phyloP scores from a whole-genome alignment of 306 rosid genomes.

The Cicer arietinum region DNA sequence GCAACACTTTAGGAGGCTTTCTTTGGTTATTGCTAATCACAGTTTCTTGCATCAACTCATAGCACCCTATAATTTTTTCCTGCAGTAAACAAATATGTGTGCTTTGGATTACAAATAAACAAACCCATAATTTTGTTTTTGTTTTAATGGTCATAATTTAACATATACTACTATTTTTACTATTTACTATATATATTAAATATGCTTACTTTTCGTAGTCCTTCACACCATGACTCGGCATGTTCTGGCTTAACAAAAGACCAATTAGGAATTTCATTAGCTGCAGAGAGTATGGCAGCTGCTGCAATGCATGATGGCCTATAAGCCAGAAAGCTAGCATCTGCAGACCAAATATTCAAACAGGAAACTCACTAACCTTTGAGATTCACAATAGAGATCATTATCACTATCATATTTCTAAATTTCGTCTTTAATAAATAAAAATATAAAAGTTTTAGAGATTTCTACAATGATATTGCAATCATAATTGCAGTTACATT shows the following conservation, averaged over 20 bases:
- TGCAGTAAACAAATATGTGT: constrained; percentile 49
- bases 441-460: too few relatives aligned
- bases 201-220: constrained; percentile 83
- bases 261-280: constrained; percentile 80
- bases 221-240: constrained; percentile 95
- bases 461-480: not conserved
- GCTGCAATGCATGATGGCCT: constrained; percentile 99
- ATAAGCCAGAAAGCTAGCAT: constrained; percentile 76
- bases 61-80: constrained; percentile 89
- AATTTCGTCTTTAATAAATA: not conserved
- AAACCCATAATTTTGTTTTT: not conserved
- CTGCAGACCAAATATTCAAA: constrained; percentile 56
- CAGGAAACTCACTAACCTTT: constrained; percentile 15
- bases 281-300: constrained; percentile 85
- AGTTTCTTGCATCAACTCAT: constrained; percentile 76
- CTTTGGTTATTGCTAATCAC: constrained; percentile 55
- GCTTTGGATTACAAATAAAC: constrained; percentile 9
- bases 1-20: constrained; percentile 59
- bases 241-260: constrained; percentile 74
- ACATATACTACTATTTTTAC: too few relatives aligned
- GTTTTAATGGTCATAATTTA: not conserved
- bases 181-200: not conserved
- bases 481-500: not conserved
- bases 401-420: not conserved
- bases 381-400: constrained; percentile 15